Evolutionary conservation across 345 rosid genomes (phyloP).

Genomic region (Populus pruinosa): DNA sequence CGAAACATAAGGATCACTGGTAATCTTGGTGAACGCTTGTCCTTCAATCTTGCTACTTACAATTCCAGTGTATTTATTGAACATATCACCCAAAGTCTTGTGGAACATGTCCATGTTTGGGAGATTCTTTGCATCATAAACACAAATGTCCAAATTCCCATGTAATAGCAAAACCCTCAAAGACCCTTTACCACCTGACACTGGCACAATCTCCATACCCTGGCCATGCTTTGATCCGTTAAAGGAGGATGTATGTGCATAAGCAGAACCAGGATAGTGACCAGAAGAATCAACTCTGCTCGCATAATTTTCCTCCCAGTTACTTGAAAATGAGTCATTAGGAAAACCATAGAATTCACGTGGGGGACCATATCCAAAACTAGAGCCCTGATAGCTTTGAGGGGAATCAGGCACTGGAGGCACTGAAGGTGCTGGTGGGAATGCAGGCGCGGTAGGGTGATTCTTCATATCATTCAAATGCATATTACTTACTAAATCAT

Average conservation of each 20-base stretch:
- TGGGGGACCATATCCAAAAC: constrained; percentile 34
- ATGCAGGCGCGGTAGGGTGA: constrained; percentile 39
- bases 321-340: constrained; percentile 50
- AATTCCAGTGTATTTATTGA: constrained; percentile 46
- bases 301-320: constrained; percentile 42
- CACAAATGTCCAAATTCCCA: constrained; percentile 85
- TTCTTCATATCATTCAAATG: constrained; percentile 37
- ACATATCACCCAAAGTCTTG: constrained; percentile 70
- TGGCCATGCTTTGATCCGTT: constrained; percentile 37
- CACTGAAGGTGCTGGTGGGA: constrained; percentile 44
- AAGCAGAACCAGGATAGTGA: constrained; percentile 12
- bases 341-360: constrained; percentile 55
- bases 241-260: constrained; percentile 34
- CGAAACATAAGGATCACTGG: constrained; percentile 93
- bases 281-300: constrained; percentile 42
- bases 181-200: constrained; percentile 49
- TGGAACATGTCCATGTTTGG: constrained; percentile 95
- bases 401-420: constrained; percentile 32
- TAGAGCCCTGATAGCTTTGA: constrained; percentile 27
- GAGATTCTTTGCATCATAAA: constrained; percentile 64
- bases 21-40: constrained; percentile 46
- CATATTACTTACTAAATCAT: constrained; percentile 46
- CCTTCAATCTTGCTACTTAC: constrained; percentile 50
- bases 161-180: constrained; percentile 74
- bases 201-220: constrained; percentile 56